Conservation (phyloP, 2,329 filamentous ascomycete species). For the Esteya vermicola region DNA sequence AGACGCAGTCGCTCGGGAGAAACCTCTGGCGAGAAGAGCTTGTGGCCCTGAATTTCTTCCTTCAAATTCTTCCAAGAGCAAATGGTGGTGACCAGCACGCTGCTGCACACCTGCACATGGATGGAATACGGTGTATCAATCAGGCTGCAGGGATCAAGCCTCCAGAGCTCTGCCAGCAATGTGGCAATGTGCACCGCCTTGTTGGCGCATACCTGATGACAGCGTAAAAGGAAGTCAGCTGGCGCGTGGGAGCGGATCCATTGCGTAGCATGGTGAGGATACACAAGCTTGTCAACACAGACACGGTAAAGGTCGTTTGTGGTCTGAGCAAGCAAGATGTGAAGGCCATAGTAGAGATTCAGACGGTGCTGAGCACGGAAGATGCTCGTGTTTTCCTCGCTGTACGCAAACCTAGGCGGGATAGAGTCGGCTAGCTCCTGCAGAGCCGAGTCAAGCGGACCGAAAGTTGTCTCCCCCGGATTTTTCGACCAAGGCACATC, state of each 20-base stretch:
- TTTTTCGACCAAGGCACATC: constrained; percentile 5
- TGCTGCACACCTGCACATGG: constrained; percentile 8
- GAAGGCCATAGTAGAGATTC: constrained; percentile 5
- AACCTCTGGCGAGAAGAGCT: neutral
- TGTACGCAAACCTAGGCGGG: constrained; percentile 1
- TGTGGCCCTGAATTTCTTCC: neutral
- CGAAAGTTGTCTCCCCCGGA: too few relatives aligned
- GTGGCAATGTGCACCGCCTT: constrained; percentile 4
- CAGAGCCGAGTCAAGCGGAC: constrained; percentile 2
- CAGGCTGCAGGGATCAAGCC: constrained; percentile 1
- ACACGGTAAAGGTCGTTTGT: constrained; percentile 7
- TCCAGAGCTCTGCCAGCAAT: constrained; percentile 3
- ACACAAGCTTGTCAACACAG: constrained; percentile 7
- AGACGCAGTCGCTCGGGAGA: constrained; percentile 1
- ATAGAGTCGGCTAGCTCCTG: constrained; percentile 2
- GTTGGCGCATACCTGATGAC: constrained; percentile 6
- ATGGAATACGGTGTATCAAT: constrained; percentile 7
- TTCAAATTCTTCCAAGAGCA: constrained; percentile 3
- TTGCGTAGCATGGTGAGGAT: constrained; percentile 6
- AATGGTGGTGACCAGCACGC: constrained; percentile 6
- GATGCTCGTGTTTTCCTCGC: constrained; percentile 2
- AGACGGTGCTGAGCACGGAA: constrained; percentile 2
- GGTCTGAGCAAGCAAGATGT: constrained; percentile 7
- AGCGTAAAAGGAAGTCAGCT: constrained; percentile 1
- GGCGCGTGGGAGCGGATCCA: constrained; percentile 7